phyloP scores from a whole-genome alignment of 1,284 basidiomycete genomes.

The Ganoderma multipileum region DNA sequence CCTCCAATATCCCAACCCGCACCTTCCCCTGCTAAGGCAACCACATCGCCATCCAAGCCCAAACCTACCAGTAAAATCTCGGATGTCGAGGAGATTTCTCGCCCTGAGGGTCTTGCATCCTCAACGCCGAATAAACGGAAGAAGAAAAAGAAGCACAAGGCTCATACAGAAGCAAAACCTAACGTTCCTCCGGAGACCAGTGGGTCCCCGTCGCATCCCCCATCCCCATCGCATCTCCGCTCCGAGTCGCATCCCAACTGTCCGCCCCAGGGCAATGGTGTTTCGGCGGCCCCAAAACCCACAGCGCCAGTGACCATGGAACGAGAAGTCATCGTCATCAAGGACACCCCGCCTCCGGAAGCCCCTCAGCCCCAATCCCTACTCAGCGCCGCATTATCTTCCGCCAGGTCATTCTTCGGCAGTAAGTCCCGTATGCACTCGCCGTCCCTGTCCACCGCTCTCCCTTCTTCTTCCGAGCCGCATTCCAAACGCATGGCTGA shows the following conservation, averaged over 20 bases:
- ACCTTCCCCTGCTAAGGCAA: background rate
- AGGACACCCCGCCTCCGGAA: slow-evolving; percentile 3
- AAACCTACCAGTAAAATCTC: slow-evolving; percentile 1
- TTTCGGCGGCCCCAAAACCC: background rate
- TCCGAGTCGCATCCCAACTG: background rate
- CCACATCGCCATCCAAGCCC: background rate
- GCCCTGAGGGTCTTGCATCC: slow-evolving; percentile 12
- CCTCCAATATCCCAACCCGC: background rate
- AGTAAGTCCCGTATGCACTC: background rate
- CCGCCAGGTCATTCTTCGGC: background rate
- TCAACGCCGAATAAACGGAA: slow-evolving; percentile 56
- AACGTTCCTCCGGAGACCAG: background rate
- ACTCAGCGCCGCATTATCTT: background rate
- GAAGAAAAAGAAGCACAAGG: slow-evolving; percentile 61
- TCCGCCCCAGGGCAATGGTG: background rate
- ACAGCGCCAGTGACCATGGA: background rate
- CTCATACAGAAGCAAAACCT: slow-evolving; percentile 32
- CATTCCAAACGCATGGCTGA: background rate
- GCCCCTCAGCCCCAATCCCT: background rate
- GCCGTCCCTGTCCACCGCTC: background rate
- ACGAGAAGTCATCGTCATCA: slow-evolving; percentile 6
- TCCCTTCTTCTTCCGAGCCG: background rate
- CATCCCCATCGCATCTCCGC: background rate
- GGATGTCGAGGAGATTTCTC: slow-evolving; percentile 5
- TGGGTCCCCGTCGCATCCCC: background rate